Percentiles rank a stretch among this genome's conserved stretches.
These are phyloP conservation scores for Solanum pennellii DNA, from an alignment of 257 asterid species.

Conservation along the genomic window DNA sequence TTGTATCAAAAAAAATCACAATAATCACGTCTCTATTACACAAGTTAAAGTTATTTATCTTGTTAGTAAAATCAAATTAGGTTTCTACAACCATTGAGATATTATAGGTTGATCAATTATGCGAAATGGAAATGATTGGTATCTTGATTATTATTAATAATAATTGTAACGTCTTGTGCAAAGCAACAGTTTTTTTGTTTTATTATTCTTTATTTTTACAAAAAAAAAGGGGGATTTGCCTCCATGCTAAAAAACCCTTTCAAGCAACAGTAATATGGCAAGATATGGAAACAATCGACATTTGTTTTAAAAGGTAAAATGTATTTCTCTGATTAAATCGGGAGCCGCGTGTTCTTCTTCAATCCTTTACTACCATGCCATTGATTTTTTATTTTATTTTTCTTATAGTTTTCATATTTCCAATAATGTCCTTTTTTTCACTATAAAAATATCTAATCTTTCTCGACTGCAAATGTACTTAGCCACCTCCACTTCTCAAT, in stretches of 20 bases:
- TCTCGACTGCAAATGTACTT: slow-evolving; percentile 11
- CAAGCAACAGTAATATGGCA: background rate
- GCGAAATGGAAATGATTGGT: background rate
- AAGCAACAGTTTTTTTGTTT: background rate
- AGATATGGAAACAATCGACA: background rate
- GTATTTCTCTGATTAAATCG: slow-evolving; percentile 13
- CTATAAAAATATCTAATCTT: slow-evolving; percentile 19
- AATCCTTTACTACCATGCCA: background rate
- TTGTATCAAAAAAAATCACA: background rate
- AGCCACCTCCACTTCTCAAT: background rate
- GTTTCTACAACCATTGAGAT: background rate
- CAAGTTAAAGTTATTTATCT: background rate
- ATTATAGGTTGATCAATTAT: background rate
- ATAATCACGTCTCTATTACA: background rate
- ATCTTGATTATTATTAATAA: background rate
- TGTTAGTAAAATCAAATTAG: background rate
- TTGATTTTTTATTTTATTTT: background rate
- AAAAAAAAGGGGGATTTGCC: background rate
- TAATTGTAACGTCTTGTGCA: background rate
- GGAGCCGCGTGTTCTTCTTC: slow-evolving; percentile 38
- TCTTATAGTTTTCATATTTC: background rate
- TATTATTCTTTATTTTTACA: background rate
- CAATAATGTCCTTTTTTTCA: background rate
- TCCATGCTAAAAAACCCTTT: background rate
- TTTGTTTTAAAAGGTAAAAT: background rate